Conservation (phyloP, 331 rosid genomes). For the Quercus lobata region DNA sequence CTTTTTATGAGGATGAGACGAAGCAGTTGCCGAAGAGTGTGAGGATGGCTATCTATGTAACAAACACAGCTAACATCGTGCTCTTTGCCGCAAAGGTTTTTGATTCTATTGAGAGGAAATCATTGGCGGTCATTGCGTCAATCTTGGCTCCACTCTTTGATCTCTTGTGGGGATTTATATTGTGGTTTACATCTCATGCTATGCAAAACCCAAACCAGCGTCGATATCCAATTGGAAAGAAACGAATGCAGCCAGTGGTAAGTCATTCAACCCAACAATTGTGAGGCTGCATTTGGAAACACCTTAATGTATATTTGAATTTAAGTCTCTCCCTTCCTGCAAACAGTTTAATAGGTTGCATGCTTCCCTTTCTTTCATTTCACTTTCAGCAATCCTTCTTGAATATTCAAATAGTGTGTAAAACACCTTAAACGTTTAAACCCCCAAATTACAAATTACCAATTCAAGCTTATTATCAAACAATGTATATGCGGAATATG, state of each 20-base stretch:
- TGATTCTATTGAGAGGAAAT: conserved; percentile 61
- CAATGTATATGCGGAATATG: too few species aligned
- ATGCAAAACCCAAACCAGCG: conserved; percentile 64
- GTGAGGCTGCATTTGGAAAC: background rate
- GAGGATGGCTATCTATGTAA: conserved; percentile 43
- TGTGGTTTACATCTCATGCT: conserved; percentile 77
- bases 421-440: too few species aligned
- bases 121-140: conserved; percentile 78
- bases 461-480: too few species aligned
- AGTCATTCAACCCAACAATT: background rate
- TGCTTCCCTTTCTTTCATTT: background rate
- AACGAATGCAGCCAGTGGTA: conserved; percentile 88
- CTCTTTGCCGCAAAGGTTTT: conserved; percentile 66
- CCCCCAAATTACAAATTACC: too few species aligned
- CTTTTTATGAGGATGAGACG: conserved; percentile 49
- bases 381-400: background rate
- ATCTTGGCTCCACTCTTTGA: conserved; percentile 79
- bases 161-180: conserved; percentile 75
- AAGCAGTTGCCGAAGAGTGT: conserved; percentile 60
- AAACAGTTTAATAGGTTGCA: background rate
- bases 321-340: background rate
- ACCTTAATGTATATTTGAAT: background rate
- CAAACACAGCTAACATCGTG: conserved; percentile 50
- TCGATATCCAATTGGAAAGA: conserved; percentile 84
- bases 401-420: too few species aligned